Base-by-base conservation (phyloP, 768 basidiomycete genomes). In the Mycena vitilis region DNA sequence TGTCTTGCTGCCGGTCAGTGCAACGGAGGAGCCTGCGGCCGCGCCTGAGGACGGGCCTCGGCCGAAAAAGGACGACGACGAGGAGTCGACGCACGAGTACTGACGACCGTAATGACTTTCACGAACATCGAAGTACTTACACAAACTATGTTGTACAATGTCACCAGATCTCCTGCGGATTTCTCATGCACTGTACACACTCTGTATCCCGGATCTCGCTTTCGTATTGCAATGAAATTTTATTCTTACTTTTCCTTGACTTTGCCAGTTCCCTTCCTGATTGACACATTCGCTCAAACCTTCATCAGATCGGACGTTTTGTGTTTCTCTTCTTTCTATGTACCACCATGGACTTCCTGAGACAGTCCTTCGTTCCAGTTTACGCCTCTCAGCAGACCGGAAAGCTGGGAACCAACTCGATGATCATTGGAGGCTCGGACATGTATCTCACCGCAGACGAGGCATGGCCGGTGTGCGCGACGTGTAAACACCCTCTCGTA, bases 51-150 rank as follows among this genome's bases (percentile, higher is more conserved):
- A 67, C 1, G 52, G 55, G 47, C 51, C 51, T n/a, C 40, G 38
- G 8, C 44, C 37, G 53, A 57, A 71, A 49, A 53, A 60, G 18
- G 62, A 60, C 2, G 66, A 62, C 9, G 70, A 68, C 4, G 63
- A 68, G 18, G 70, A 66, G 30, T 30, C 22, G 54, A 64, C 53
- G 59, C 61, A 49, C 56, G 70, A 71, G 54, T 71, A 68, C 47
- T 71, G 49, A 48, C 30, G 25, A 7, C 9, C 38, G 5, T 12
- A 12, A 13, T 9, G 38, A 56, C 22, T 38, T 56, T 36, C 30
- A 30, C 10, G 22, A n/a, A 36, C n/a, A 34, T 30, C 30, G 1
- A 18, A 5, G 34, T 48, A 11, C 2, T 36, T 53, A 52, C 12
- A 12, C 40, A n/a, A 23, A 12, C 30, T 18, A n/a, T 7, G 40